phyloP scores from a whole-genome alignment of 768 basidiomycete genomes.

The Hericium erinaceus region DNA sequence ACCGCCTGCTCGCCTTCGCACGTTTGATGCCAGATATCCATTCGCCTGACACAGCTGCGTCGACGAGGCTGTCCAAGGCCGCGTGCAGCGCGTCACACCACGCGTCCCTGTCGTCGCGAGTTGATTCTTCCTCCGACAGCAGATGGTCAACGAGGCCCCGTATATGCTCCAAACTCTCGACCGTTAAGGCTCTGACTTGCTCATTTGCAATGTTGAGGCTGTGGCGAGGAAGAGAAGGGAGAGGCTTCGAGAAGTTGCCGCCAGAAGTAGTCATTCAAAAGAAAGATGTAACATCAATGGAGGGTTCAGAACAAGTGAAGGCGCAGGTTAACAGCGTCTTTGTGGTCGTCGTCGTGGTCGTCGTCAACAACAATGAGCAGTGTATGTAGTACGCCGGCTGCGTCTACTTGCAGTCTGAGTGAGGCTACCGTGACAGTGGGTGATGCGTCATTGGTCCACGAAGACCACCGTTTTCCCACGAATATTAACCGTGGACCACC shows the following conservation, averaged over 20 bases:
- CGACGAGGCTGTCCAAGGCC: slow-evolving; percentile 8
- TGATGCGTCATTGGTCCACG: not conserved
- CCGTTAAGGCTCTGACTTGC: not conserved
- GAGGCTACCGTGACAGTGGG: not conserved
- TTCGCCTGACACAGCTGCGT: not conserved
- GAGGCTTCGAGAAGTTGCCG: not conserved
- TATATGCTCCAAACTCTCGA: slow-evolving; percentile 7
- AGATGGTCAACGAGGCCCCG: slow-evolving; percentile 1
- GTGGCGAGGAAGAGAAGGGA: not conserved
- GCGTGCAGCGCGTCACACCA: slow-evolving; percentile 5
- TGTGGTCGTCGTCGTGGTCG: not conserved
- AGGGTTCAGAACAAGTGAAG: not conserved
- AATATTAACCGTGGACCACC: too few species aligned
- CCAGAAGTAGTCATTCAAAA: slow-evolving; percentile 1
- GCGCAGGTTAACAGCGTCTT: not conserved
- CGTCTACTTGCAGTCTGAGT: too few species aligned
- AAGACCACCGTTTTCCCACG: not conserved
- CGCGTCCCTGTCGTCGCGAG: slow-evolving; percentile 2
- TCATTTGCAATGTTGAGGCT: not conserved
- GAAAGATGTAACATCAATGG: not conserved
- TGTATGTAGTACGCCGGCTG: too few species aligned
- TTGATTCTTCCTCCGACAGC: slow-evolving; percentile 11
- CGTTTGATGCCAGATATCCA: slow-evolving; percentile 8
- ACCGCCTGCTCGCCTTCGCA: slow-evolving; percentile 4
- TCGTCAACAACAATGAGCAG: not conserved